Base-by-base conservation (phyloP, 2,329 filamentous ascomycete genomes). In the Aspergillus ibericus region DNA sequence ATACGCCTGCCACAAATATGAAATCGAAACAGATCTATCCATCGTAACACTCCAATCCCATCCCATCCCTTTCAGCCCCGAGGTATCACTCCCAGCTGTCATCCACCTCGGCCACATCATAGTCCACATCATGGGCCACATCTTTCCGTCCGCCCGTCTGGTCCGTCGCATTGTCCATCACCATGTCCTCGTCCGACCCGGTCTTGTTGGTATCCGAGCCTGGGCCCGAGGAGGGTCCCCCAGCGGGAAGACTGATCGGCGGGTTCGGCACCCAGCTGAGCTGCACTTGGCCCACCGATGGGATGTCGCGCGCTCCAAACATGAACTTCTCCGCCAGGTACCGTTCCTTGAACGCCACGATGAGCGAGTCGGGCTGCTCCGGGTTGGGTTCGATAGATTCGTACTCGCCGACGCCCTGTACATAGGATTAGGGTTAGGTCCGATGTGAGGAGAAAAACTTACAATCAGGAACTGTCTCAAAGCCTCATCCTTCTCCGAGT, bases 391-490 rank as follows among this genome's bases (percentile, higher is more conserved):
- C 76, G 55, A 81, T 77, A 35, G 70, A 76, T 58, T 80, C 76
- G 55, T 79, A 81, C 63, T 80, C 78, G 55, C 78, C 78, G 53
- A 81, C 69, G 35, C 75, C 75, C 78, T 80, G 8, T 6, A 25
- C 20, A 66, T 66, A 66, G 18, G 10, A 60, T 57, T 47, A 20
- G 18, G n/a, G n/a, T 46, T 40, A 9, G 12, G 29, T n/a, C 29
- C 29, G 12, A 13, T 18, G 12, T 25, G 16, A 36, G 32, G 5
- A 36, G 10, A 44, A 15, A 34, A 51, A 70, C 76, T 67, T 72
- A 80, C 78, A 65, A 84, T 75, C n/a, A 87, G 75, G 70, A 82
- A 81, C 64, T 84, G 81, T 53, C 83, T 75, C 56, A 87, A 67
- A 5, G 81, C 80, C 65, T 85, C 83, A 58, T 87, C 84, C 64